phyloP scores from a whole-genome alignment of 2,329 filamentous ascomycete species.

The Colletotrichum lupini region DNA sequence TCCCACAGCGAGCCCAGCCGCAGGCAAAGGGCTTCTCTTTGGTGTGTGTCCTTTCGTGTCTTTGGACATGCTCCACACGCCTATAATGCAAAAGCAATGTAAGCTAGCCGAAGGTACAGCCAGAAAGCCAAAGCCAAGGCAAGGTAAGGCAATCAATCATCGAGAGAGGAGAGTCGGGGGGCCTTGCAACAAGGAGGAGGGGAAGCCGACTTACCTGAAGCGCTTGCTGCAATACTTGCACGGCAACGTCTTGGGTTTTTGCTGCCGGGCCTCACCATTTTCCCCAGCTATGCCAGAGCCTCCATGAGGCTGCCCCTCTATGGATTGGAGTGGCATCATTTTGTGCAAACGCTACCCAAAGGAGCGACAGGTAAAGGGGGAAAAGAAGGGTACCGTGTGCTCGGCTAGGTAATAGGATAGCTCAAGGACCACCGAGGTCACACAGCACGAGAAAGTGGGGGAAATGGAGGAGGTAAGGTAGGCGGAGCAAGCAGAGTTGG shows the following conservation, averaged over 20 bases:
- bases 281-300: slow-evolving; percentile 51
- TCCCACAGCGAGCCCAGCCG: slow-evolving; percentile 68
- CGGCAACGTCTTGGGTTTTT: slow-evolving; percentile 71
- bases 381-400: slow-evolving; percentile 39
- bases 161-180: slow-evolving; percentile 16
- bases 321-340: slow-evolving; percentile 66
- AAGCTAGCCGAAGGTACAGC: slow-evolving; percentile 49
- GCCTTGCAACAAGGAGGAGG: slow-evolving; percentile 17
- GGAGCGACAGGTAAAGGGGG: slow-evolving; percentile 9
- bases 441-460: slow-evolving; percentile 46
- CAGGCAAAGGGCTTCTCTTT: slow-evolving; percentile 74
- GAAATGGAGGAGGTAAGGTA: slow-evolving; percentile 28
- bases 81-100: slow-evolving; percentile 56
- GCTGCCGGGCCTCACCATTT: slow-evolving; percentile 62
- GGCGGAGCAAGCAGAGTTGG: slow-evolving; percentile 35
- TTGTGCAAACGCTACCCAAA: slow-evolving; percentile 39
- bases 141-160: slow-evolving; percentile 27
- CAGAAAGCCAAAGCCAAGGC: slow-evolving; percentile 7
- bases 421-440: slow-evolving; percentile 44
- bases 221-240: slow-evolving; percentile 73
- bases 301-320: slow-evolving; percentile 56
- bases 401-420: slow-evolving; percentile 21
- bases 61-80: slow-evolving; percentile 72
- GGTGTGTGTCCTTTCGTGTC: slow-evolving; percentile 73
- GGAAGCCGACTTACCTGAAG: slow-evolving; percentile 62